phyloP scores from a whole-genome alignment of 352 stramenopile species.

The Hyphochytrium catenoides region DNA sequence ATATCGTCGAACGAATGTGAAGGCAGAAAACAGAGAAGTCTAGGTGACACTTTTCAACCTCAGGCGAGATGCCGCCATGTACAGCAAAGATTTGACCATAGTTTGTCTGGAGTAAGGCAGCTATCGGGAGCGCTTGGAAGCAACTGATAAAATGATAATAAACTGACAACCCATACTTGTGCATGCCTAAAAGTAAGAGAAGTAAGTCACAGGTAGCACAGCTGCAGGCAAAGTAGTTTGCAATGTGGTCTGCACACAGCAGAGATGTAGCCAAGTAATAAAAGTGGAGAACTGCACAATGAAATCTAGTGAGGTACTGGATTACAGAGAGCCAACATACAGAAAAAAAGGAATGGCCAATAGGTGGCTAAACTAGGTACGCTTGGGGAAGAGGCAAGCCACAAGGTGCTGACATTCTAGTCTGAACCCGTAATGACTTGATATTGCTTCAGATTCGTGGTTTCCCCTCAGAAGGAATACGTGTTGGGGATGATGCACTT shows the following conservation, averaged over 20 bases:
- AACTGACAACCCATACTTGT: slow-evolving; percentile 44
- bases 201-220: too few relatives aligned
- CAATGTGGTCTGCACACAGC: too few relatives aligned
- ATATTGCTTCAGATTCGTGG: slow-evolving; percentile 58
- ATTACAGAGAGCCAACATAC: too few relatives aligned
- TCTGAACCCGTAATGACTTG: slow-evolving; percentile 54
- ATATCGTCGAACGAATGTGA: too few relatives aligned
- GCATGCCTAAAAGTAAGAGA: slow-evolving; percentile 18
- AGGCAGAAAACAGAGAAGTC: too few relatives aligned
- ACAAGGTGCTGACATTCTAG: slow-evolving; percentile 34
- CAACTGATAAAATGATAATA: slow-evolving; percentile 56
- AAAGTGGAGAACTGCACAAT: too few relatives aligned
- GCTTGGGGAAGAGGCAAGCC: too few relatives aligned
- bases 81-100: slow-evolving; percentile 30
- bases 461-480: slow-evolving; percentile 43
- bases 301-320: too few relatives aligned
- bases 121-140: slow-evolving; percentile 40
- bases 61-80: slow-evolving; percentile 34
- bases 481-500: slow-evolving; percentile 24
- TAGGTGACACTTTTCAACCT: slow-evolving; percentile 16
- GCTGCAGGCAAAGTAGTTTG: too few relatives aligned
- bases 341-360: not conserved
- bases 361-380: not conserved
- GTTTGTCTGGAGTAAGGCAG: slow-evolving; percentile 20
- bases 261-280: too few relatives aligned